Percentiles rank a stretch among this genome's conserved stretches.
Conservation (phyloP, 176 grass and related monocot genomes). For the Calamus simplicifolius region DNA sequence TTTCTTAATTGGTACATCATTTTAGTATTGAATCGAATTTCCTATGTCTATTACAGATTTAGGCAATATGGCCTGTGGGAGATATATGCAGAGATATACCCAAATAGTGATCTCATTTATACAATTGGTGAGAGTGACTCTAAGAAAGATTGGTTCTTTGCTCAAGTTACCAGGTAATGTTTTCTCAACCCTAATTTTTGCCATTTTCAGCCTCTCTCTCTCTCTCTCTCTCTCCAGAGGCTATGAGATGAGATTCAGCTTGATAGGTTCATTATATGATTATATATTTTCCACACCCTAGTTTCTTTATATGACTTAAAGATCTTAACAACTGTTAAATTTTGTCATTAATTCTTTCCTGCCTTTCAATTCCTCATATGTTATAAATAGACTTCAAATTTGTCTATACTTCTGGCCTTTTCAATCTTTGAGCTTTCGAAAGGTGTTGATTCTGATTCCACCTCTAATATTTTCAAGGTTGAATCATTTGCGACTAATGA, state of each 20-base stretch:
- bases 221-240: neutral
- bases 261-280: no score
- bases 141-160: conserved; percentile 75
- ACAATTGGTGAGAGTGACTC: conserved; percentile 64
- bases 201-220: no score
- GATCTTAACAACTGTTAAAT: neutral
- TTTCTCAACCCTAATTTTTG: neutral
- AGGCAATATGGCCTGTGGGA: conserved; percentile 94
- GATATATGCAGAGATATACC: conserved; percentile 70
- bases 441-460: no score
- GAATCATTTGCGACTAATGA: no score
- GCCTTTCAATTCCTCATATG: no score
- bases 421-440: no score
- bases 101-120: conserved; percentile 52
- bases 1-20: neutral
- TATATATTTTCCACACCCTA: no score
- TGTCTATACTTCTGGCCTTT: no score
- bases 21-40: neutral
- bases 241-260: neutral
- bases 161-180: conserved; percentile 74
- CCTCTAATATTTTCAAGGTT: no score
- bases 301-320: no score
- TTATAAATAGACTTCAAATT: no score
- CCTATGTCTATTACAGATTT: conserved; percentile 31
- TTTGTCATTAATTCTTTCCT: conserved; percentile 3